A percentile compares a stretch with the other conserved stretches of the same genome.
Conservation (phyloP, 2,329 filamentous ascomycete species). For the Talaromyces albobiverticillius region DNA sequence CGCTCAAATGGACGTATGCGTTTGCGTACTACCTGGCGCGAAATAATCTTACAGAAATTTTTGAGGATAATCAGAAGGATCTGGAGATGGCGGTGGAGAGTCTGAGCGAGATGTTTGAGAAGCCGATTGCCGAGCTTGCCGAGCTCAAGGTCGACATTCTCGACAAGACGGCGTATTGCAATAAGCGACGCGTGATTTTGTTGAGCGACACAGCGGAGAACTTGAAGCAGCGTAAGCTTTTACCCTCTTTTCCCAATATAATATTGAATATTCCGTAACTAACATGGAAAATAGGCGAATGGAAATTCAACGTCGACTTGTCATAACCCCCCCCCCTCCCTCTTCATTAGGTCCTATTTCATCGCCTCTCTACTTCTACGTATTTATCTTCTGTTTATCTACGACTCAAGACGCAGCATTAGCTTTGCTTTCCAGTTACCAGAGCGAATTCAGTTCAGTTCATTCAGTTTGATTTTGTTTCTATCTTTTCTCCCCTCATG, state of each 20-base stretch:
- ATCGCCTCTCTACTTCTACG: neutral
- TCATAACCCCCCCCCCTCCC: too few relatives aligned
- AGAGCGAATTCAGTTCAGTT: too few relatives aligned
- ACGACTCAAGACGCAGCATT: too few relatives aligned
- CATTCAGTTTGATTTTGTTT: too few relatives aligned
- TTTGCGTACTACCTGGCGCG: conserved; percentile 96
- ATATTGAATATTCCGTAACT: conserved; percentile 6
- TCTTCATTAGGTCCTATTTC: conserved; percentile 1
- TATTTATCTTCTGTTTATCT: neutral
- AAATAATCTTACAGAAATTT: conserved; percentile 95
- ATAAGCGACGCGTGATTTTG: conserved; percentile 82
- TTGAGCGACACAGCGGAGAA: conserved; percentile 92
- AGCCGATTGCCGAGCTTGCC: conserved; percentile 81
- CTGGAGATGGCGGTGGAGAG: conserved; percentile 96
- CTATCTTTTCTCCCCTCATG: too few relatives aligned
- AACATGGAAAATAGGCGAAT: conserved; percentile 34
- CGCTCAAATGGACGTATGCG: conserved; percentile 97
- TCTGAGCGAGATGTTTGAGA: conserved; percentile 98
- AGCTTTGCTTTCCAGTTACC: too few relatives aligned
- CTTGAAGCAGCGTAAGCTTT: conserved; percentile 70
- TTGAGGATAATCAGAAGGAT: conserved; percentile 98
- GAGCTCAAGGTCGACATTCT: conserved; percentile 94
- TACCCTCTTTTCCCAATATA: neutral
- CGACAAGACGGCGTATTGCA: conserved; percentile 98
- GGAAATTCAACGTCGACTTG: conserved; percentile 46